Conservation (phyloP, 441 rosid genomes). For the Jatropha multifida region DNA sequence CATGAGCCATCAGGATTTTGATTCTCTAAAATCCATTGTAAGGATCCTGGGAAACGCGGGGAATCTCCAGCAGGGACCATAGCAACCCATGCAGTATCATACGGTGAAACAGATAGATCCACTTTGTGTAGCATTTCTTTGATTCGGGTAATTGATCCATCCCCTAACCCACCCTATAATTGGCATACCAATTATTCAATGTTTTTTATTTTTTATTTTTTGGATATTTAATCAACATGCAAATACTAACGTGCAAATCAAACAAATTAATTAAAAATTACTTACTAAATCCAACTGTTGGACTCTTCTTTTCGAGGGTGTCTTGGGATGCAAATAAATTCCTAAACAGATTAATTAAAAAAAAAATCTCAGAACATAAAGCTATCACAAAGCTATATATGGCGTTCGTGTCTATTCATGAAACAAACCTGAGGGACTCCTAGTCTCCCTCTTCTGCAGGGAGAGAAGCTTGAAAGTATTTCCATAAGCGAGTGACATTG, state of each 20-base stretch:
- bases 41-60: constrained; percentile 52
- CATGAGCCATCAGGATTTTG: constrained; percentile 78
- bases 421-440: background rate
- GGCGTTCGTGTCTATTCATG: too few relatives aligned
- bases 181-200: background rate
- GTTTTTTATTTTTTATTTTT: too few relatives aligned
- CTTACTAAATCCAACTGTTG: background rate
- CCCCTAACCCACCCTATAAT: background rate
- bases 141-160: constrained; percentile 18
- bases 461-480: background rate
- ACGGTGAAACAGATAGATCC: constrained; percentile 63
- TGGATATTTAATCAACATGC: background rate
- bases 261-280: background rate
- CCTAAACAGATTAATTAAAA: background rate
- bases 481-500: background rate
- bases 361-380: too few relatives aligned
- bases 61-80: constrained; percentile 58
- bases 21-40: constrained; percentile 66
- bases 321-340: background rate
- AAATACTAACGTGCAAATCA: too few relatives aligned
- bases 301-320: background rate
- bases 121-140: constrained; percentile 54
- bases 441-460: background rate
- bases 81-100: constrained; percentile 92
- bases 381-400: too few relatives aligned